Evolutionary conservation across 2,329 filamentous ascomycete genomes (phyloP).

Genomic region (Diaporthe nobilis): DNA sequence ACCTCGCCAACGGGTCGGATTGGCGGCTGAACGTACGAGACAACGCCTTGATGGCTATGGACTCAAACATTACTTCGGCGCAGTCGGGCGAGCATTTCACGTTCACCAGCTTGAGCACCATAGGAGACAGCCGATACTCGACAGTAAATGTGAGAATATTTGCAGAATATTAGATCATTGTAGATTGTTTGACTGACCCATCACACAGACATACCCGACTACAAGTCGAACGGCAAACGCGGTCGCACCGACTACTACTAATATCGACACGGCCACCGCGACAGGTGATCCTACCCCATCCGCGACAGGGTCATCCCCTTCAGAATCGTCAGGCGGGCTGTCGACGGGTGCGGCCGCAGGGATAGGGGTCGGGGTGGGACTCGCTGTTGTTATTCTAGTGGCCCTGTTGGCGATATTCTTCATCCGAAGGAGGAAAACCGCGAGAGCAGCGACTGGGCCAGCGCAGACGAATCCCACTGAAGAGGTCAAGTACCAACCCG

Average conservation of each 20-base stretch:
- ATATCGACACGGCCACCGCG: neutral
- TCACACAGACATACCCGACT: constrained; percentile 18
- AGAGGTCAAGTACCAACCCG: neutral
- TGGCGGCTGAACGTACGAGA: constrained; percentile 20
- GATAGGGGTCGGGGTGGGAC: constrained; percentile 27
- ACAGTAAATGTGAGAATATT: constrained; percentile 1
- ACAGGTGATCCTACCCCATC: neutral
- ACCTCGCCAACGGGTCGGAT: constrained; percentile 30
- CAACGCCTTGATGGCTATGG: constrained; percentile 1
- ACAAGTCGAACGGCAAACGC: constrained; percentile 12
- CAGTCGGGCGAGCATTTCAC: constrained; percentile 28
- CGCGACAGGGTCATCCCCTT: neutral
- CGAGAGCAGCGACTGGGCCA: neutral
- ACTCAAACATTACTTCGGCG: constrained; percentile 29
- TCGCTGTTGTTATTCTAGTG: neutral
- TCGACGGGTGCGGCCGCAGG: constrained; percentile 32
- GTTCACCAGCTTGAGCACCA: constrained; percentile 29
- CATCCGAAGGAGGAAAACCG: neutral
- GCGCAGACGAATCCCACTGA: neutral
- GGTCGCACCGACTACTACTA: neutral
- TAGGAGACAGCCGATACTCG: constrained; percentile 14
- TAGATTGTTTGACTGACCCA: neutral
- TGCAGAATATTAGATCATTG: neutral
- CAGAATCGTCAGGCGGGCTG: neutral
- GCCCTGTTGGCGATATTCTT: constrained; percentile 10